Evolutionary conservation across 2,329 filamentous ascomycete genomes (phyloP).

Genomic region (Sporothrix curviconia): DNA sequence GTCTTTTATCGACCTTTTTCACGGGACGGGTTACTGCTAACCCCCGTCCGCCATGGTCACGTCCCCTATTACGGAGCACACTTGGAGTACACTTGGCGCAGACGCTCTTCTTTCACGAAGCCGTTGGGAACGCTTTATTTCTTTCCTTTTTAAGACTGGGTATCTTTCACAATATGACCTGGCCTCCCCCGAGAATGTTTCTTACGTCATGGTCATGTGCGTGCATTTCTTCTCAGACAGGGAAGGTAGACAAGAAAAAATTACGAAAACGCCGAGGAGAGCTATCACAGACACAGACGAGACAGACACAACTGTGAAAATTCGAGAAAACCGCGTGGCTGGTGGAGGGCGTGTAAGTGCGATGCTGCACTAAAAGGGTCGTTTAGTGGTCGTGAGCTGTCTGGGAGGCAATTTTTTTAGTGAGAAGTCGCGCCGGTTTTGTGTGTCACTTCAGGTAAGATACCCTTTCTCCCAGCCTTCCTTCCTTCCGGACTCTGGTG

Average conservation of each 20-base stretch:
- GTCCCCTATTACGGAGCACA: too few relatives aligned
- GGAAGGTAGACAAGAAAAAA: background rate
- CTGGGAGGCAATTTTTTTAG: too few relatives aligned
- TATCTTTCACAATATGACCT: background rate
- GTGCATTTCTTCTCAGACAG: conserved; percentile 2
- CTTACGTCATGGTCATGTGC: conserved; percentile 10
- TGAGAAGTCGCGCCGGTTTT: background rate
- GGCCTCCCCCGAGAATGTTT: conserved; percentile 1
- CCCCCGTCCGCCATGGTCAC: too few relatives aligned
- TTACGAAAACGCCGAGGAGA: background rate
- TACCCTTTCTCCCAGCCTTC: background rate
- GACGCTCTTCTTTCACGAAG: background rate
- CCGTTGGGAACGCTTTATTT: too few relatives aligned
- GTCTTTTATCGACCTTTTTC: too few relatives aligned
- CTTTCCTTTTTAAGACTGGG: too few relatives aligned
- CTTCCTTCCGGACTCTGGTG: background rate
- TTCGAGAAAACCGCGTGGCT: conserved; percentile 3
- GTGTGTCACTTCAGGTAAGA: background rate
- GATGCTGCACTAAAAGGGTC: too few relatives aligned
- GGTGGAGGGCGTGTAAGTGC: background rate
- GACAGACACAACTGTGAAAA: too few relatives aligned
- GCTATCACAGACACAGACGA: background rate
- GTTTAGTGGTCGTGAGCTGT: too few relatives aligned
- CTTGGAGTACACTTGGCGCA: too few relatives aligned
- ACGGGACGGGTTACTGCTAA: too few relatives aligned